phyloP scores from a whole-genome alignment of 1,139 yeast species.

The Hyphopichia khmerensis region DNA sequence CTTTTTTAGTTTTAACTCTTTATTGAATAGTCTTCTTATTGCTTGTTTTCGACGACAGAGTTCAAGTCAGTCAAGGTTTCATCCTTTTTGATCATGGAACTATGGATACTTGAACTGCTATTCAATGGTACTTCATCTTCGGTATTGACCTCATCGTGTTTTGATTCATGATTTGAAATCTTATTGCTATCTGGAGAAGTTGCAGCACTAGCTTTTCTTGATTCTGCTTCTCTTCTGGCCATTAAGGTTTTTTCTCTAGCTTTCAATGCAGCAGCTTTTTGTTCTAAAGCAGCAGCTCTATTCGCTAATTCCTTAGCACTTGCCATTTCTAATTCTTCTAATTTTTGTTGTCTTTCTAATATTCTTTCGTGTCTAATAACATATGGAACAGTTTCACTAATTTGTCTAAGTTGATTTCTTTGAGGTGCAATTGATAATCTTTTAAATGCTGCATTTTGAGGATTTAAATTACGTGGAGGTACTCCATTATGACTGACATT shows the following conservation, averaged over 20 bases:
- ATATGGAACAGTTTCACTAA: slow-evolving; percentile 80
- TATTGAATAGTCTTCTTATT: neutral
- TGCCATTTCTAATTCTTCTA: slow-evolving; percentile 76
- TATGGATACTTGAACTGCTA: slow-evolving; percentile 3
- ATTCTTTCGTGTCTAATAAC: slow-evolving; percentile 74
- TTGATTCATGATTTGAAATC: neutral
- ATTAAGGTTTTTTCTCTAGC: slow-evolving; percentile 56
- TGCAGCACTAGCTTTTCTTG: slow-evolving; percentile 9
- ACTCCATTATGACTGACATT: slow-evolving; percentile 12
- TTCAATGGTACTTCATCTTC: slow-evolving; percentile 3
- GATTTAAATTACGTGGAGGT: slow-evolving; percentile 34
- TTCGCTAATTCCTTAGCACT: slow-evolving; percentile 70
- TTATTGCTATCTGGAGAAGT: slow-evolving; percentile 6
- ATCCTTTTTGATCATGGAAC: slow-evolving; percentile 38
- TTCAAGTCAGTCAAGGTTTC: slow-evolving; percentile 57
- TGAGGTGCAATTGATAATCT: slow-evolving; percentile 60
- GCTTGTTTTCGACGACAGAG: slow-evolving; percentile 27
- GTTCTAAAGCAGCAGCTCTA: slow-evolving; percentile 74
- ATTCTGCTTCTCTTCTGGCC: slow-evolving; percentile 35
- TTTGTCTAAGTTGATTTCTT: slow-evolving; percentile 67
- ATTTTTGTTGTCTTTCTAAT: slow-evolving; percentile 70
- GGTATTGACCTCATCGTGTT: slow-evolving; percentile 1
- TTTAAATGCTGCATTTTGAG: slow-evolving; percentile 49
- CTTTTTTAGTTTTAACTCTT: neutral
- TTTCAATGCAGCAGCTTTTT: slow-evolving; percentile 72